Base-by-base conservation (phyloP, 352 stramenopile genomes). In the Phytopythium aichiense region DNA sequence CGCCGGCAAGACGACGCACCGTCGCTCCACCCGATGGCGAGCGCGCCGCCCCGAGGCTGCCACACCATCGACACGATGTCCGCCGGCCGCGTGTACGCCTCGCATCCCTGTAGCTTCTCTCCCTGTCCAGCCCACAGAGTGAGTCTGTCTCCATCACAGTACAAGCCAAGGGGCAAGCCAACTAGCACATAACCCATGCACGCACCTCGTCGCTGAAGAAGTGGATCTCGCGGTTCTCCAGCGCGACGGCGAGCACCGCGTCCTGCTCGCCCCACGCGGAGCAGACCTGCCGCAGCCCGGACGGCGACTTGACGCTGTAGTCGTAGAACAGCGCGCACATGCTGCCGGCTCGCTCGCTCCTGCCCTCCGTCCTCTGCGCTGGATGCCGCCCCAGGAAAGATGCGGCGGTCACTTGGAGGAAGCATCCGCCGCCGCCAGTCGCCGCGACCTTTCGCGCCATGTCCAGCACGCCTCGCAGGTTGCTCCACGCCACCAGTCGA, bases 191-290 rank as follows among this genome's bases (percentile, higher is more conserved):
- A n/a, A 55, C 16, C 48, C 28, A 7, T 2, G 16, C 3, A 50
- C 56, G 31, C 61, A 93, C 88, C 72, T 97, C 89, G 73, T 96
- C 89, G 0, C 73, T 91, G 68, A 93, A 97, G 58, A 97, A 96
- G 51, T 94, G 79, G n/a, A 97, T 74, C 62, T 94, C 82, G 23
- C 79, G 75, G 63, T 93, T 95, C 58, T 96, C 83, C 40, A 93
- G 65, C 8, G 66, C 85, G 13, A 96, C 76, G 1, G 90, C 91
- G 2, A 97, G 67, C 56, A 97, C 71, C 0, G 86, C 75, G 46
- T 97, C 89, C 30, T 76, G 71, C 60, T 96, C 88, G 22, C 80
- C 89, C 91, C 91, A 98, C 0, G 81, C 72, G 20, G 77, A 81
- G 67, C 80, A 86, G 23, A 94, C 71, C 38, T 94, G 81, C 28